Base-by-base conservation (phyloP, 1,284 basidiomycete species). In the Phenoliferia sp. region DNA sequence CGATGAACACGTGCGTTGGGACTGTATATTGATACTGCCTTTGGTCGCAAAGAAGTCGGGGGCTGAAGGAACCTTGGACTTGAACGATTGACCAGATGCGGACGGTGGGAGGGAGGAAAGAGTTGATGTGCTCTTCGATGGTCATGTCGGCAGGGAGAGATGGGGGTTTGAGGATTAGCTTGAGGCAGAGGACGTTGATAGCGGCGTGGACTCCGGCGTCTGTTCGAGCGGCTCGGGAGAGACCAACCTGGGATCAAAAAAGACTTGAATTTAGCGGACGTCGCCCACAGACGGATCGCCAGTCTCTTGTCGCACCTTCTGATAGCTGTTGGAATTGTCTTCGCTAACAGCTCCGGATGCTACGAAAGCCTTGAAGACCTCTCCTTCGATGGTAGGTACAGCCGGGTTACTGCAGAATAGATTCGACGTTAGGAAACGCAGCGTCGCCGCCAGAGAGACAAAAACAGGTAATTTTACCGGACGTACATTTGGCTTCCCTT, bases 121-220 rank as follows among this genome's bases (percentile, higher is more conserved):
- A 83, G 80, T 99, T 99, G 75, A 97, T 83, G 52, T 68, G 59
- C 16, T 66, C 68, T 59, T 70, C 70, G 39, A 71, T 39, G 2
- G 65, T 29, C 2, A 61, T 62, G 7, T 59, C 66, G 10, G 56
- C 59, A n/a, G 62, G 60, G 58, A 67, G 67, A 28, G 52, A 39
- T 6, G 73, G 50, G 29, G 69, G 73, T 6, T 48, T n/a, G 29
- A 87, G 84, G 75, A 96, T 96, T 82, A 95, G 84, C 80, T 96
- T 97, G 78, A 96, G 84, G 10, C 91, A 92, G 19, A 97, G 76
- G 33, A 93, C 83, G 78, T 99, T 99, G 16, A 94, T 92, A 9
- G 94, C 94, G 6, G 96, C 96, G 77, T 98, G 94, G 6, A 99
- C 96, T 26, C 96, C 96, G 1, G 94, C 90, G 79, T 99, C 96